Conservation (phyloP, 2,329 filamentous ascomycete species). For the Colletotrichum musicola region DNA sequence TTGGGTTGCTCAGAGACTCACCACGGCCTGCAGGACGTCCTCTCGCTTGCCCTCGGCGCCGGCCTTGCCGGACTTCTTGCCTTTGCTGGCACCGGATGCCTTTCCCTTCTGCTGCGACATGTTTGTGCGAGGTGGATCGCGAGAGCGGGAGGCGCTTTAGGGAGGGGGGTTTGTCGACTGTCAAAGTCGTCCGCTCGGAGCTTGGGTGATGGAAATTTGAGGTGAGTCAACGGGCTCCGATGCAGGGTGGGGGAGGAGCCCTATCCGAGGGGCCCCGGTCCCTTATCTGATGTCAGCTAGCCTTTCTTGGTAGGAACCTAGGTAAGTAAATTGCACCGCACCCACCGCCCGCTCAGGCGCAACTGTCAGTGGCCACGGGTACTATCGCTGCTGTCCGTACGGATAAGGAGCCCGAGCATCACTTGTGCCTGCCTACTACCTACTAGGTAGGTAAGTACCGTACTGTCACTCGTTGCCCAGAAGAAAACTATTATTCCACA, state of each 20-base stretch:
- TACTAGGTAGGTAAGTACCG: too few relatives aligned
- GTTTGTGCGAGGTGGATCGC: slow-evolving; percentile 30
- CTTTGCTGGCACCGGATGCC: slow-evolving; percentile 55
- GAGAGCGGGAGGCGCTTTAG: slow-evolving; percentile 19
- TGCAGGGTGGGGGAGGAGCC: slow-evolving; percentile 17
- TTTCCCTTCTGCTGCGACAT: slow-evolving; percentile 63
- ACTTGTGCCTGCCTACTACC: too few relatives aligned
- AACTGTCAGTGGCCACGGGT: too few relatives aligned
- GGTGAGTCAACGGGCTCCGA: slow-evolving; percentile 33
- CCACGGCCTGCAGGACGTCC: slow-evolving; percentile 69
- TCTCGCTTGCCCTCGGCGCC: slow-evolving; percentile 68
- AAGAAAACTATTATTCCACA: too few relatives aligned
- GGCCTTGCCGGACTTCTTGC: slow-evolving; percentile 65
- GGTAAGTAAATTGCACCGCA: too few relatives aligned
- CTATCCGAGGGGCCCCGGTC: too few relatives aligned
- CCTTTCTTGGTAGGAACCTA: too few relatives aligned
- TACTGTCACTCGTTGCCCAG: too few relatives aligned
- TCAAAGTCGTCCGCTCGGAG: slow-evolving; percentile 18
- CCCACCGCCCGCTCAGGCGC: too few relatives aligned
- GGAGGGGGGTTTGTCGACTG: slow-evolving; percentile 10
- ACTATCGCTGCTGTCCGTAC: too few relatives aligned
- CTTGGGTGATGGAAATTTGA: slow-evolving; percentile 36
- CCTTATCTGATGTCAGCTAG: too few relatives aligned
- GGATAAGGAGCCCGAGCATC: too few relatives aligned
- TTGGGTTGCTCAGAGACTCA: slow-evolving; percentile 48